These are phyloP conservation scores for Leccinum fallax DNA, from an alignment of 1,284 basidiomycete species.

Conservation along the genomic window DNA sequence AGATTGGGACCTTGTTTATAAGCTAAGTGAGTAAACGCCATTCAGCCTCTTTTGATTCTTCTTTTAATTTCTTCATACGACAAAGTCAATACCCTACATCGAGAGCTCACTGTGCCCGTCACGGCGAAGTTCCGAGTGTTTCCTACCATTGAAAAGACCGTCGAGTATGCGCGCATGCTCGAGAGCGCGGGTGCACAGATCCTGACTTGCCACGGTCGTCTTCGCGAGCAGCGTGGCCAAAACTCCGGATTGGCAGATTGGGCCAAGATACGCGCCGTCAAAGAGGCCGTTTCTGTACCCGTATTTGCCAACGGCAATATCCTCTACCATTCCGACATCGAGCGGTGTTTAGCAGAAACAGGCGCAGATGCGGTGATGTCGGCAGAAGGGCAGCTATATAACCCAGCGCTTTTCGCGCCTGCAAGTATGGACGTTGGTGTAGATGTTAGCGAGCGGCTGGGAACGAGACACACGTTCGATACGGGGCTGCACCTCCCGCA, in stretches of 20 bases:
- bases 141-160: slow-evolving; percentile 82
- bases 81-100: slow-evolving; percentile 82
- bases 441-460: not conserved
- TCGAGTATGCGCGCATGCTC: slow-evolving; percentile 94
- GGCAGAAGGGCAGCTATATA: slow-evolving; percentile 95
- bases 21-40: slow-evolving; percentile 65
- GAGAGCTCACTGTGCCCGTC: slow-evolving; percentile 85
- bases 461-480: slow-evolving; percentile 26
- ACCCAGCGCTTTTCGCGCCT: slow-evolving; percentile 77
- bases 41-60: not conserved
- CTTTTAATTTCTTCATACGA: not conserved
- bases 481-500: slow-evolving; percentile 59
- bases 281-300: slow-evolving; percentile 85
- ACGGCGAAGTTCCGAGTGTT: slow-evolving; percentile 97
- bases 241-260: slow-evolving; percentile 82
- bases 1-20: slow-evolving; percentile 87
- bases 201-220: slow-evolving; percentile 90
- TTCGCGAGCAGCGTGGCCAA: slow-evolving; percentile 91
- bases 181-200: slow-evolving; percentile 96
- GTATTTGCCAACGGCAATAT: slow-evolving; percentile 99
- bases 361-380: slow-evolving; percentile 94
- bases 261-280: slow-evolving; percentile 83
- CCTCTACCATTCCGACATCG: slow-evolving; percentile 81
- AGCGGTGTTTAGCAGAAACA: slow-evolving; percentile 76
- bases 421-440: not conserved